These are phyloP conservation scores for Mrakia blollopis DNA, from an alignment of 768 basidiomycete genomes.

Conservation along the genomic window DNA sequence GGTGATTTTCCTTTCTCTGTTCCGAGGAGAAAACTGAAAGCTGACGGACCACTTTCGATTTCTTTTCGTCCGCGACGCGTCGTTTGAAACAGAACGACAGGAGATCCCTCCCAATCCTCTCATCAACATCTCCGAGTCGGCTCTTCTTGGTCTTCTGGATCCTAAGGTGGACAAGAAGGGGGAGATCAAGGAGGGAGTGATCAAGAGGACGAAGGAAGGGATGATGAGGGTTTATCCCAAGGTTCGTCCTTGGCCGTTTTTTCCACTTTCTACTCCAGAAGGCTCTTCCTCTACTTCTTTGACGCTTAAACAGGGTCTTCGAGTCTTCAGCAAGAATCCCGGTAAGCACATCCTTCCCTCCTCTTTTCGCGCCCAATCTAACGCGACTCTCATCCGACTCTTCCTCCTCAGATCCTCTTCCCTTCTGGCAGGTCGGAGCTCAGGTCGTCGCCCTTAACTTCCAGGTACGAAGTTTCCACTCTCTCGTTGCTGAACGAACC, in stretches of 20 bases:
- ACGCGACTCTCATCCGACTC: not conserved
- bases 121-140: conserved; percentile 60
- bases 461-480: no score
- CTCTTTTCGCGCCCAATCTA: not conserved
- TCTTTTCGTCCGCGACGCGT: not conserved
- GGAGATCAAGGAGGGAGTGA: conserved; percentile 4
- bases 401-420: conserved; percentile 17
- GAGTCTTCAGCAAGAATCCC: conserved; percentile 24
- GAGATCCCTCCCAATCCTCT: conserved; percentile 48
- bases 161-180: not conserved
- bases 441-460: conserved; percentile 32
- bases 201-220: conserved; percentile 1
- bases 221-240: conserved; percentile 18
- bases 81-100: not conserved
- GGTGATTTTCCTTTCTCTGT: not conserved
- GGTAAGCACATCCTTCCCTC: not conserved
- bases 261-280: no score
- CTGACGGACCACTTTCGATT: not conserved
- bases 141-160: conserved; percentile 47
- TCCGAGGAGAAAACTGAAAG: not conserved
- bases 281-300: not conserved
- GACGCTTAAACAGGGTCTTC: conserved; percentile 16
- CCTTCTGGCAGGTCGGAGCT: conserved; percentile 24
- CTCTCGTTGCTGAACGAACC: no score
- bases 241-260: not conserved